Conservation (phyloP, 768 basidiomycete species). For the Pholiota microspora region DNA sequence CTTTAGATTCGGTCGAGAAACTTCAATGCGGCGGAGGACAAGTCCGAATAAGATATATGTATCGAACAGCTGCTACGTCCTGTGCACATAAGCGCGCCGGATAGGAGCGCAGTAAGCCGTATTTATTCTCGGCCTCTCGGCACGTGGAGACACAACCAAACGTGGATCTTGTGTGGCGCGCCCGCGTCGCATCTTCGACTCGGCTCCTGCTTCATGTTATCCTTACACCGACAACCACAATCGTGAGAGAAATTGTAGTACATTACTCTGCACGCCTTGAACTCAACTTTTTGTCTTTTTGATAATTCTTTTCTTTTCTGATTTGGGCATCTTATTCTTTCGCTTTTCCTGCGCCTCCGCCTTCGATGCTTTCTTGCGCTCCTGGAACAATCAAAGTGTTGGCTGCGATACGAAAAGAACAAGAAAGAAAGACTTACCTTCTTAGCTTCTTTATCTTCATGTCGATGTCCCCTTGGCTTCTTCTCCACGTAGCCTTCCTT, state of each 20-base stretch:
- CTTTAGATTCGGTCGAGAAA: neutral
- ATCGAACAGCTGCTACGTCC: neutral
- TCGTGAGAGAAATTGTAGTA: neutral
- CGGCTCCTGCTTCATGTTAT: too few relatives aligned
- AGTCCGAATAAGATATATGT: neutral
- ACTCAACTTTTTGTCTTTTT: slow-evolving; percentile 46
- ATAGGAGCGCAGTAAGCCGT: neutral
- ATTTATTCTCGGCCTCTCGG: neutral
- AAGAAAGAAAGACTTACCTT: slow-evolving; percentile 52
- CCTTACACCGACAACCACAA: too few relatives aligned
- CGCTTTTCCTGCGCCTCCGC: slow-evolving; percentile 85
- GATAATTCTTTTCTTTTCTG: slow-evolving; percentile 86
- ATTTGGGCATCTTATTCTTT: slow-evolving; percentile 93
- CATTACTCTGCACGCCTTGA: neutral
- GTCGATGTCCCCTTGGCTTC: slow-evolving; percentile 80
- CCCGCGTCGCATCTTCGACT: too few relatives aligned
- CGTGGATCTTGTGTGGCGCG: neutral
- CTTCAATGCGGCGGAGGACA: neutral
- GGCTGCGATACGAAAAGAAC: slow-evolving; percentile 1
- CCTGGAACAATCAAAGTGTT: slow-evolving; percentile 43
- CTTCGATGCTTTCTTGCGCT: slow-evolving; percentile 88
- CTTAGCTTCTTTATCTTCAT: slow-evolving; percentile 90
- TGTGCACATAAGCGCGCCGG: neutral
- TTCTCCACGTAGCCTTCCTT: slow-evolving; percentile 47
- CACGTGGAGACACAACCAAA: neutral